These are phyloP conservation scores for Copromyces sp. DNA, from an alignment of 495 filamentous ascomycete species.

Conservation along the genomic window DNA sequence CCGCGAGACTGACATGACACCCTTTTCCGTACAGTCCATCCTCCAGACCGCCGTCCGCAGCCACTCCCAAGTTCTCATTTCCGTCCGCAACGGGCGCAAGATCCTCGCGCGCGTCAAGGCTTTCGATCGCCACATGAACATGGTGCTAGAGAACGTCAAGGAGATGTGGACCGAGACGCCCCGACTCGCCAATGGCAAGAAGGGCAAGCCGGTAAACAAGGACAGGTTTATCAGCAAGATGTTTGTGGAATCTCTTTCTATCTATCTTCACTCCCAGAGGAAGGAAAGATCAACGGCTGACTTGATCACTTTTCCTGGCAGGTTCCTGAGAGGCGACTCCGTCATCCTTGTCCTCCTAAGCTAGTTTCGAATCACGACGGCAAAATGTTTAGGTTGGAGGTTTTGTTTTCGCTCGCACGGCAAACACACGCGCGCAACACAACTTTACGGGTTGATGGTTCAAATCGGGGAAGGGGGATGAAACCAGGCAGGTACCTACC, in stretches of 20 bases:
- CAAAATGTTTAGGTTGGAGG: neutral
- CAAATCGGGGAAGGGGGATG: neutral
- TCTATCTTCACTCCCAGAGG: neutral
- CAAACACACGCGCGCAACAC: neutral
- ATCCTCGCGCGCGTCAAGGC: constrained; percentile 34
- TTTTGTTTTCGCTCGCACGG: neutral
- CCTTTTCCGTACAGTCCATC: constrained; percentile 44
- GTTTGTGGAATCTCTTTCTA: constrained; percentile 38
- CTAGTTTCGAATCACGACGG: constrained; percentile 25
- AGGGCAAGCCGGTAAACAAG: constrained; percentile 89
- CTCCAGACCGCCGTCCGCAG: constrained; percentile 82
- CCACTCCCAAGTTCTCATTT: constrained; percentile 78
- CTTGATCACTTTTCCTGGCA: constrained; percentile 22
- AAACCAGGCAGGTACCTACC: neutral
- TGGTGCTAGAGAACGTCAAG: constrained; percentile 45
- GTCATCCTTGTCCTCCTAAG: constrained; percentile 89
- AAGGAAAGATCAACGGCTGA: constrained; percentile 12
- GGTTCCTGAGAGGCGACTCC: constrained; percentile 89
- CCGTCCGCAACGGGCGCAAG: constrained; percentile 61
- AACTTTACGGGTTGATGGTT: neutral
- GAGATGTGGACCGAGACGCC: constrained; percentile 99
- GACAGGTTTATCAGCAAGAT: constrained; percentile 98
- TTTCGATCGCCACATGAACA: constrained; percentile 34
- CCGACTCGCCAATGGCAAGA: constrained; percentile 60
- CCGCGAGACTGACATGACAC: neutral